Evolutionary conservation across 2,329 filamentous ascomycete species (phyloP), one percentile per base, ranked within the genome.

Genomic region (Fusarium succisae): DNA sequence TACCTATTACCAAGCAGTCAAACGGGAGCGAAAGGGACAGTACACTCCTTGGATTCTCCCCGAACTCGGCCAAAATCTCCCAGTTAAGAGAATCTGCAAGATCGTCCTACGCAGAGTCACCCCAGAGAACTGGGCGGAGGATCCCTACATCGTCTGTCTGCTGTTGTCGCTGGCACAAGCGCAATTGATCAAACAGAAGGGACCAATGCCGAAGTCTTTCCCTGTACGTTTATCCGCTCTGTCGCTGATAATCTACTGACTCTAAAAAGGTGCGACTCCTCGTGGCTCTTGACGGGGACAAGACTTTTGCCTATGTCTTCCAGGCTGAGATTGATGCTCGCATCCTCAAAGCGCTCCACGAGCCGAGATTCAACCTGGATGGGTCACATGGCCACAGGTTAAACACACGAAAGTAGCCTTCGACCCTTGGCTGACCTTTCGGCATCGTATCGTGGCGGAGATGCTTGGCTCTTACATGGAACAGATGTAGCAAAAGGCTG

Each of bases 41-140:
- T 26, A 12, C 10, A 39, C 24, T 28, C 8, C 32, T 22, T 10
- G 13, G 4, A 3, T 1, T 1, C 32, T 13, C 15, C 50, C 50
- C 3, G 11, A 5, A 10, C 5, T 3, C 1, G 48, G 11, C 9
- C 6, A 37, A 37, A 1, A 37, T 37, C 17, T 3, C n/a, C 32
- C 50, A 4, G 35, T 17, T 2, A 6, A 54, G 32, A 8, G 5
- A 13, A 20, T 54, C 20, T 54, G 5, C 18, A 7, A 22, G 7
- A 6, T 12, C 14, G 12, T 22, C 24, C 13, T 38, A 18, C 35
- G 20, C 10, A 38, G 26, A 15, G 20, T 37, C 20, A 54, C 13
- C 24, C 51, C 51, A 1, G 24, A n/a, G 13, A 38, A 17, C 10
- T 54, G 51, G 51, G 14, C 26, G 20, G 51, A 54, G 8, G 51